Evolutionary conservation across 345 rosid genomes (phyloP), one percentile per base, ranked within the genome.

Genomic region (Balakata baccata): DNA sequence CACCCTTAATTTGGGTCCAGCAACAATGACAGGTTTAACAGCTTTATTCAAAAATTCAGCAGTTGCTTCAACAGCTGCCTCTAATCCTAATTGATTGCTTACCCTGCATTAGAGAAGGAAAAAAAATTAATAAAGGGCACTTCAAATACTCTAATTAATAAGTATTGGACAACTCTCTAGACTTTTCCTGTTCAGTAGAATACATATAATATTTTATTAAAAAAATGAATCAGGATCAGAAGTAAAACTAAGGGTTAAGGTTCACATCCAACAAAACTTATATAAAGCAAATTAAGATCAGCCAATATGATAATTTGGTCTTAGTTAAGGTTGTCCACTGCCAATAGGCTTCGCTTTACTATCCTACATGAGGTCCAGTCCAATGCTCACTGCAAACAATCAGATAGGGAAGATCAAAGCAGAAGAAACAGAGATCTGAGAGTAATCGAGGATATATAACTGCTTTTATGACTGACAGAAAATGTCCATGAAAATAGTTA

Each of bases 61-160:
- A 67, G 90, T 72, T 46, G 89, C 90, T 80, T 89, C 90, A 51
- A 89, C 90, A 49, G 94, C 94, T 74, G 90, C 92, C 75, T 89
- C 90, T 66, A 89, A 77, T 46, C 89, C 94, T 73, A 85, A 61
- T 25, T 78, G 86, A 75, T 89, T 89, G 83, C 92, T 89, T n/a
- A 77, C 73, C 78, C 94, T 89, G 83, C 83, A 84, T 67, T 65
- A 68, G 78, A 57, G 38, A 29, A 29, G 34, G 34, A 29, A 29
- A 29, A 29, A 47, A 11, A 47, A 52, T 56, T 11, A 20, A 70
- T 16, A 7, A 52, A 62, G 39, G 29, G 23, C 11, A 22, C 29
- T n/a, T 59, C 34, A 49, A 58, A 69, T 41, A 59, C 43, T 53
- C 58, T 4, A 45, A 7, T 43, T 6, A 29, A 29, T 29, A 29